phyloP scores from a whole-genome alignment of 148 eudicot genomes.

The Nepenthes gracilis region DNA sequence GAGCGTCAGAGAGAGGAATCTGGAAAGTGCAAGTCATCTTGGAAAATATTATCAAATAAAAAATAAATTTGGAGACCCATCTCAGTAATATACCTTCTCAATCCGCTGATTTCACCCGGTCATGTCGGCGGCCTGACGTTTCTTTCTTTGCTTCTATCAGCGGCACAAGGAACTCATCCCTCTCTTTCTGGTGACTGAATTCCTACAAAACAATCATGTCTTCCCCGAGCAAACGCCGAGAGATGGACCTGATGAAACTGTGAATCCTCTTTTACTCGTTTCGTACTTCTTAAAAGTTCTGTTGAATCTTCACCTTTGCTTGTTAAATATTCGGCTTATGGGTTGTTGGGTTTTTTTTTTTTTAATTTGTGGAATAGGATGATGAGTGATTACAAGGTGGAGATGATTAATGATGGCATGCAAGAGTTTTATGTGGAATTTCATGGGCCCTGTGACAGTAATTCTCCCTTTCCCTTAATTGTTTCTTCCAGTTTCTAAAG shows the following conservation, averaged over 20 bases:
- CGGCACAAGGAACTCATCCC: background rate
- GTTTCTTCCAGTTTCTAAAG: background rate
- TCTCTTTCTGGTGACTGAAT: conserved; percentile 1
- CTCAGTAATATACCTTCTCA: too few species aligned
- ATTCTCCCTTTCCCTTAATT: conserved; percentile 5
- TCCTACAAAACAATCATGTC: conserved; percentile 40
- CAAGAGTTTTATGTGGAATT: conserved; percentile 72
- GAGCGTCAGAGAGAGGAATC: too few species aligned
- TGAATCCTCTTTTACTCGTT: conserved; percentile 12
- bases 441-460: conserved; percentile 75
- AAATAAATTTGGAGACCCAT: too few species aligned
- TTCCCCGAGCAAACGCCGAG: conserved; percentile 80
- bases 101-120: too few species aligned
- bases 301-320: conserved; percentile 2
- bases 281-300: background rate
- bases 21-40: too few species aligned
- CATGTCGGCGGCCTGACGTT: too few species aligned
- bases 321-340: conserved; percentile 4
- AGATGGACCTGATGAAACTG: conserved; percentile 93
- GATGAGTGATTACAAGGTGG: conserved; percentile 94
- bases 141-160: conserved; percentile 12
- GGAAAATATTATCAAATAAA: too few species aligned
- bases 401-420: conserved; percentile 79
- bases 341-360: background rate
- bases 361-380: conserved; percentile 30